Evolutionary conservation across 371 early-diverging fungal genomes (phyloP), one percentile per base, ranked within the genome.

Genomic region (Circinella umbellata): DNA sequence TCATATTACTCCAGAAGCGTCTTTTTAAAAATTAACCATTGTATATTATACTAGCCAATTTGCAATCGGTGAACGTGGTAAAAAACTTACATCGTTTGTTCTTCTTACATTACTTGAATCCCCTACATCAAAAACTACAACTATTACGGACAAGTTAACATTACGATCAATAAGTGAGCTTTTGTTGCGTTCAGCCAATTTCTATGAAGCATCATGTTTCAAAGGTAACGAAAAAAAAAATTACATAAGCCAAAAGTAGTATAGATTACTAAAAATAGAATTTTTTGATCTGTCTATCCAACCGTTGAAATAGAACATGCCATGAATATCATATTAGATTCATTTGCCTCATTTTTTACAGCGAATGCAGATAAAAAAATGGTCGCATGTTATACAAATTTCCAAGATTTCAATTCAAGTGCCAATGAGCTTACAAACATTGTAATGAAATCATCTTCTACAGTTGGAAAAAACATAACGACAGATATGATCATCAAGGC

Each of bases 191-290:
- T 86, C 87, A 0, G 85, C 89, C 59, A 80, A 84, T 59, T 86
- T 89, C 48, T 89, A 89, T 69, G 89, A 89, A 68, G 82, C 86
- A 0, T 71, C 69, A 36, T 80, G 80, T 57, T 82, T 86, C 14
- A 78, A 84, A 68, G 79, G 85, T 87, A 73, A 67, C 27, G 27
- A 27, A 27, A 27, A 27, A 27, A 27, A 27, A 27, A 27, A 27
- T 27, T 27, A 27, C 27, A 27, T 27, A 27, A 27, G 27, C 27
- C 0, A 27, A 27, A 27, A 27, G 27, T 27, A 1, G 0, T 0
- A 27, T 27, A 27, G 27, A 27, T 27, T 27, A 27, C 27, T 27
- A 27, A 27, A 27, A 27, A 27, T 27, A 27, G 27, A 27, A 27
- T 27, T 27, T 27, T 42, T 42, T 42, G 6, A 42, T 42, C 39